Evolutionary conservation across 768 basidiomycete genomes (phyloP).

Genomic region (Lentinus brumalis): DNA sequence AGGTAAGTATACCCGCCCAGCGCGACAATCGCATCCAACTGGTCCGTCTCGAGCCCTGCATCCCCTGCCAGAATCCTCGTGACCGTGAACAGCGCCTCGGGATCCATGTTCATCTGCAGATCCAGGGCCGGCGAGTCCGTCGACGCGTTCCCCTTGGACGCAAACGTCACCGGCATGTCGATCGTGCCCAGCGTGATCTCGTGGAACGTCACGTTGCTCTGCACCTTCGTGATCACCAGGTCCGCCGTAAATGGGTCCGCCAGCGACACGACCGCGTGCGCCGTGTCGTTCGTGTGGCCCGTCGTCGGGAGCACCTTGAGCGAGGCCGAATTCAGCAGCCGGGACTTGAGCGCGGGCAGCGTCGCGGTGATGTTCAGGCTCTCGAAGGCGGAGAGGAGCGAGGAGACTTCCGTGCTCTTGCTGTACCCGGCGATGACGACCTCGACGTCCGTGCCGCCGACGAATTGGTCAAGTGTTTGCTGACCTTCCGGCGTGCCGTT

Average conservation of each 20-base stretch:
- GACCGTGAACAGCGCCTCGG: conserved; percentile 67
- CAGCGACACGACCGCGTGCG: conserved; percentile 62
- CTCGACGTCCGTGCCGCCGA: conserved; percentile 60
- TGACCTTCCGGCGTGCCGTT: conserved; percentile 60
- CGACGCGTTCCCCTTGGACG: conserved; percentile 51
- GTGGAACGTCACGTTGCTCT: conserved; percentile 60
- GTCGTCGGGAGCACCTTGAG: conserved; percentile 66
- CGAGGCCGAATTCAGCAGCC: conserved; percentile 56
- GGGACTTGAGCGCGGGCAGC: conserved; percentile 61
- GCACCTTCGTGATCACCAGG: conserved; percentile 58
- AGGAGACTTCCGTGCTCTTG: conserved; percentile 59
- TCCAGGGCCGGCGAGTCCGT: conserved; percentile 60
- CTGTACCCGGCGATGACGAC: conserved; percentile 59
- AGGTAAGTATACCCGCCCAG: conserved; percentile 70
- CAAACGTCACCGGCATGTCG: conserved; percentile 51
- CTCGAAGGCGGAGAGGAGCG: conserved; percentile 62
- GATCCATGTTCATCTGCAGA: conserved; percentile 69
- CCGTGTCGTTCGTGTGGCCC: conserved; percentile 60
- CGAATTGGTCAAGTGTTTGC: conserved; percentile 68
- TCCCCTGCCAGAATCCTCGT: conserved; percentile 67
- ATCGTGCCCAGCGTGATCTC: conserved; percentile 68
- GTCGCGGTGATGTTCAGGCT: conserved; percentile 55
- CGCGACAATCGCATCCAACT: conserved; percentile 65
- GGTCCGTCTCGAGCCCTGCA: conserved; percentile 59
- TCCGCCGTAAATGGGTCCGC: conserved; percentile 68